phyloP scores from a whole-genome alignment of 306 rosid genomes.

The Rosa persica region DNA sequence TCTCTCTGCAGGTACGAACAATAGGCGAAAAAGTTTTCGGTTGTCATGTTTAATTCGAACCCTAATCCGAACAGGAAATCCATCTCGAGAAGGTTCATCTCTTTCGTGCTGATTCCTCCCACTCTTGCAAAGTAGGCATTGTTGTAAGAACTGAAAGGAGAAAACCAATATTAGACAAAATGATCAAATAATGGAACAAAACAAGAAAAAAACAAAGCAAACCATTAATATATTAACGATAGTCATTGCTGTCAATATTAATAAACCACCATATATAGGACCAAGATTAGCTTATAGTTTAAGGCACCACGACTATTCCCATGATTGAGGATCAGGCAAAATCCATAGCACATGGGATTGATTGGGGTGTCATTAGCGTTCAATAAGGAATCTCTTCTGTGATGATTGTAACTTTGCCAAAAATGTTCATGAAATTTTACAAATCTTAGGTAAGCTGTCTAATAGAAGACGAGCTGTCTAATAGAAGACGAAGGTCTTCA shows the following conservation, averaged over 20 bases:
- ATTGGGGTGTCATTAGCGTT: constrained; percentile 15
- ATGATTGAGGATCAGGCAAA: not conserved
- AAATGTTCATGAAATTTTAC: not conserved
- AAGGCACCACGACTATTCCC: not conserved
- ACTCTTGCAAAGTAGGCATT: constrained; percentile 94
- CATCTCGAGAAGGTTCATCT: constrained; percentile 82
- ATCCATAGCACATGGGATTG: not conserved
- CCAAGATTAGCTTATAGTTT: not conserved
- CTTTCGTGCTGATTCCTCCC: constrained; percentile 84
- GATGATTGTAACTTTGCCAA: not conserved
- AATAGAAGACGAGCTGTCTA: constrained; percentile 23
- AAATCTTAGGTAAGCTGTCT: constrained; percentile 21
- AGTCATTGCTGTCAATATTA: not conserved
- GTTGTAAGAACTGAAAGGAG: constrained; percentile 65
- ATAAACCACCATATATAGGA: not conserved
- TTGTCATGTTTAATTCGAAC: constrained; percentile 69
- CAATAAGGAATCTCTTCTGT: not conserved
- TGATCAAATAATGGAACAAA: not conserved
- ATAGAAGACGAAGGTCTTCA: constrained; percentile 19
- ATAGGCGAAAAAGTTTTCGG: constrained; percentile 60
- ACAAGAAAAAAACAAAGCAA: not conserved
- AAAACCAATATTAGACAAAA: not conserved
- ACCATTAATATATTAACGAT: not conserved
- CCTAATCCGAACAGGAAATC: constrained; percentile 87
- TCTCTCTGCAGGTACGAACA: constrained; percentile 63